Evolutionary conservation across 2,329 filamentous ascomycete species (phyloP).

Genomic region (Pseudocercospora cruenta): DNA sequence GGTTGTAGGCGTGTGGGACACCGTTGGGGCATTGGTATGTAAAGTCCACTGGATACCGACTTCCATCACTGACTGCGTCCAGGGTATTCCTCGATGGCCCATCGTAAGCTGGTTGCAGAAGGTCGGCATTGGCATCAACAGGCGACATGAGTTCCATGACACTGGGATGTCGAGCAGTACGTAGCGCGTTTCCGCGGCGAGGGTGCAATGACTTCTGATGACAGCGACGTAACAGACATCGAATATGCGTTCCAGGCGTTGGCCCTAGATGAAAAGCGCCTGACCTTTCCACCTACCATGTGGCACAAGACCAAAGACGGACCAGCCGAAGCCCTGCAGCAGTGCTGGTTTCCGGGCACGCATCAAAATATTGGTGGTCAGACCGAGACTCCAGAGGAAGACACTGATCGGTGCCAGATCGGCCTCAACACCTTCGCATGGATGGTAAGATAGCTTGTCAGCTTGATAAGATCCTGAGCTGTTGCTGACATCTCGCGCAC

Average conservation of each 20-base stretch:
- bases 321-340: slow-evolving; percentile 41
- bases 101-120: slow-evolving; percentile 36
- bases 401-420: slow-evolving; percentile 16
- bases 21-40: slow-evolving; percentile 35
- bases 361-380: slow-evolving; percentile 46
- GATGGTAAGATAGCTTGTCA: slow-evolving; percentile 21
- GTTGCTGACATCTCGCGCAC: neutral
- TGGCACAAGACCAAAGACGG: slow-evolving; percentile 44
- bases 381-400: slow-evolving; percentile 5
- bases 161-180: slow-evolving; percentile 41
- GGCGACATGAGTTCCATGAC: slow-evolving; percentile 46
- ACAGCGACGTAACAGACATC: slow-evolving; percentile 24
- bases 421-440: slow-evolving; percentile 23
- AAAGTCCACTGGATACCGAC: neutral
- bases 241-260: slow-evolving; percentile 45
- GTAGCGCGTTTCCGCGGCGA: neutral
- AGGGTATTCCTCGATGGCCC: slow-evolving; percentile 24
- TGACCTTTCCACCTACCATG: slow-evolving; percentile 38
- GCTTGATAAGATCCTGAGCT: neutral
- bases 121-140: slow-evolving; percentile 23
- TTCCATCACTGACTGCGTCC: neutral
- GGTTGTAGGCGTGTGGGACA: slow-evolving; percentile 47
- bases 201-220: no score
- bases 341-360: slow-evolving; percentile 50
- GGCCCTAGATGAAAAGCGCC: slow-evolving; percentile 42